phyloP scores from a whole-genome alignment of 2,329 filamentous ascomycete genomes.

The Pseudophaeomoniella oleicola region DNA sequence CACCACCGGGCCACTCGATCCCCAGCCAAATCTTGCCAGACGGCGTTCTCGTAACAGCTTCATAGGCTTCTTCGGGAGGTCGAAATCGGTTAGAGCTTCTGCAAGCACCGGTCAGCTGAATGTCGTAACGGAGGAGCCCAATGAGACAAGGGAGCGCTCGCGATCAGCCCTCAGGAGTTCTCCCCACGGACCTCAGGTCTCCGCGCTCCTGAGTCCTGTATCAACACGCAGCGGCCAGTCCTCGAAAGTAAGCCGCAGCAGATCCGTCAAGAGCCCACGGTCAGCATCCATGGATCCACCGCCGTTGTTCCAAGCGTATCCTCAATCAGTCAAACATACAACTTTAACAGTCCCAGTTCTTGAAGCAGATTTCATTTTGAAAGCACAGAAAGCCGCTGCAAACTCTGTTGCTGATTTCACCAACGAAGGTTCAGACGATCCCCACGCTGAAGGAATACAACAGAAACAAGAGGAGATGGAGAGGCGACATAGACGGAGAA shows the following conservation, averaged over 20 bases:
- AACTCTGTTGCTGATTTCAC: background rate
- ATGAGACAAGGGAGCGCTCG: too few relatives aligned
- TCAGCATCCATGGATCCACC: constrained; percentile 46
- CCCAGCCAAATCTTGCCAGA: background rate
- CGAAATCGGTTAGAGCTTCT: background rate
- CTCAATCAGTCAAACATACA: constrained; percentile 65
- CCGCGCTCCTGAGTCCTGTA: background rate
- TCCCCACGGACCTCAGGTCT: background rate
- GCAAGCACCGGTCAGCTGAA: background rate
- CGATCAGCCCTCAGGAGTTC: background rate
- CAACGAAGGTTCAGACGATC: constrained; percentile 4
- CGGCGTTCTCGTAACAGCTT: background rate
- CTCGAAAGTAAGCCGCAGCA: background rate
- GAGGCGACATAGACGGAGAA: constrained; percentile 19
- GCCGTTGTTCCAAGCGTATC: constrained; percentile 74
- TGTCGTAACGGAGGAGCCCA: background rate
- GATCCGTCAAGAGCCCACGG: constrained; percentile 1
- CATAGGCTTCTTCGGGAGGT: background rate
- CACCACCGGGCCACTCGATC: background rate
- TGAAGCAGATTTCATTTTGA: constrained; percentile 53
- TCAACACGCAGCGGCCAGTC: background rate
- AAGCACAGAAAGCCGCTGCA: constrained; percentile 6
- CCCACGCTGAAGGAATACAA: constrained; percentile 5
- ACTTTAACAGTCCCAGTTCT: constrained; percentile 53
- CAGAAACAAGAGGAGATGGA: constrained; percentile 21